Evolutionary conservation across 1,139 yeast genomes (phyloP), one percentile per base, ranked within the genome.

Genomic region (Saccharomyces pastorianus): DNA sequence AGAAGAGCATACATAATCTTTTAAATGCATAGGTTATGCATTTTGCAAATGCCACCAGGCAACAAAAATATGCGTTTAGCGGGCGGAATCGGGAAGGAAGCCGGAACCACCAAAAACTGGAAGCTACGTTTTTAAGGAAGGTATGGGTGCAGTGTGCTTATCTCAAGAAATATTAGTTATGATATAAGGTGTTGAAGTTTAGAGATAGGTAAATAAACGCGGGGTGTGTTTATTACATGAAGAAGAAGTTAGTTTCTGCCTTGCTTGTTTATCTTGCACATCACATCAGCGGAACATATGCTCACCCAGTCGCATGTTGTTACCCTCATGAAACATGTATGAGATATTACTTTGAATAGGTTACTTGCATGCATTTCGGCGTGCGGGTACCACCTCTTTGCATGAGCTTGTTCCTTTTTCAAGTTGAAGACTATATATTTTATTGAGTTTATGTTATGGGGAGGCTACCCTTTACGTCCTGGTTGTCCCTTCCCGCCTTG

Each of bases 401-500:
- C 14, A 20, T 20, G 23, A 20, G 44, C 17, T 32, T 17, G 6
- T n/a, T 17, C 17, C 8, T n/a, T 32, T 32, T 32, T 14, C 38
- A 6, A 7, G 8, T 14, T 32, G 38, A 32, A 32, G 38, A 32
- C n/a, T 32, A 11, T 17, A 38, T 38, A 9, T 38, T 20, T 8
- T 20, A 38, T 17, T 38, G 4, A 17, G 44, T 17, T 38, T 38
- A 38, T 17, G 9, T 38, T 7, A 17, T 17, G 52, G 23, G 29
- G 13, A 46, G 11, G 46, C 42, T 25, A 34, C 48, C n/a, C 26
- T 17, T 34, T 11, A 48, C 29, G 26, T 25, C 44, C 50, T 20
- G 14, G 32, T 46, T 28, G n/a, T 41, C 25, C 51, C 49, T n/a
- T 14, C 25, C 8, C 23, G 56, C 57, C 82, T 69, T 2, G 83